Percentiles rank a stretch among this genome's conserved stretches.
Conservation (phyloP, 805 yeast genomes). For the Osmozyma mogii region DNA sequence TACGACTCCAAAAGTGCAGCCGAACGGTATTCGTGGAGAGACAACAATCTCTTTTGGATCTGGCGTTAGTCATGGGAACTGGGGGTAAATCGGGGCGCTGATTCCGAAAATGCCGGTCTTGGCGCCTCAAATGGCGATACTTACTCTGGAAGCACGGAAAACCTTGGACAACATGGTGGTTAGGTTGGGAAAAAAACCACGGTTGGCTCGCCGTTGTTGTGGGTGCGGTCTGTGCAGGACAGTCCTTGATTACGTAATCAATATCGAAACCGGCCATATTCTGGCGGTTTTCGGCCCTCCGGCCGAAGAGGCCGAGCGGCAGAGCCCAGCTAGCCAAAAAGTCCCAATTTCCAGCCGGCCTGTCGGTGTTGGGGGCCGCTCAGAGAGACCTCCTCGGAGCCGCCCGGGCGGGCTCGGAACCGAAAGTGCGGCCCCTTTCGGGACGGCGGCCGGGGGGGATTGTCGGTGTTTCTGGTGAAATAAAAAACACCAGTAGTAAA, state of each 20-base stretch:
- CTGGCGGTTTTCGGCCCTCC: constrained; percentile 3
- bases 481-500: not conserved
- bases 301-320: constrained; percentile 3
- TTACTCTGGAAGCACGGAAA: constrained; percentile 37
- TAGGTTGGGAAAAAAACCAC: not conserved
- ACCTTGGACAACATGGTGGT: constrained; percentile 34
- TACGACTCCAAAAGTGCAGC: constrained; percentile 76
- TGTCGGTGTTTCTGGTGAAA: not conserved
- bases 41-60: constrained; percentile 58
- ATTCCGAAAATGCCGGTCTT: constrained; percentile 1
- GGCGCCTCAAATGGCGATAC: constrained; percentile 14
- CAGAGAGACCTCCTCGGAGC: constrained; percentile 1
- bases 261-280: constrained; percentile 1
- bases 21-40: constrained; percentile 94
- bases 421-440: too few relatives aligned
- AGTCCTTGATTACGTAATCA: constrained; percentile 16
- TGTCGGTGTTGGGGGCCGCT: not conserved
- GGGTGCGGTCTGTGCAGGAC: constrained; percentile 7
- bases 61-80: constrained; percentile 22
- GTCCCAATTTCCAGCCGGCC: not conserved
- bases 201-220: constrained; percentile 6
- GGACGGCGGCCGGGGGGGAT: too few relatives aligned
- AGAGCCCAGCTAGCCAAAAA: constrained; percentile 1
- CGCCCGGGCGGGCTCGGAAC: constrained; percentile 2
- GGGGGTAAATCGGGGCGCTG: not conserved